Base-by-base conservation (phyloP, 1,284 basidiomycete genomes). In the Tilletia caries region DNA sequence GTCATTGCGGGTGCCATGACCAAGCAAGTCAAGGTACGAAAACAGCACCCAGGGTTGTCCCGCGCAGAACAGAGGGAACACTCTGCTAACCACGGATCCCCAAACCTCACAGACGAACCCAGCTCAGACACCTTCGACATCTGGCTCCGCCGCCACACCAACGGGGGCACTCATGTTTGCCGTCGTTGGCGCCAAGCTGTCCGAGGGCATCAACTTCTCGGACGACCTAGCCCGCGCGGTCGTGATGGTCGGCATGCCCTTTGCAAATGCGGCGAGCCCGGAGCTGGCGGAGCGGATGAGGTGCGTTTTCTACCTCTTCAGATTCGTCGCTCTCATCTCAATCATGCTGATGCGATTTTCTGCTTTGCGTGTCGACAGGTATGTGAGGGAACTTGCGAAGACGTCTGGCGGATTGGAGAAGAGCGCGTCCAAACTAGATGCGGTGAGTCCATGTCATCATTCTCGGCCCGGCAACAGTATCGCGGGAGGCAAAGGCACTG, bases 161-260 rank as follows among this genome's bases (percentile, higher is more conserved):
- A 62, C 70, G 62, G 84, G 84, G 0, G 82, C 81, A 0, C 72
- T 86, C 48, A 73, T 83, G 66, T 83, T 98, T 71, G 95, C 95
- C 0, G 95, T 98, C 1, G 91, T 98, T 27, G 95, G 95, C 10
- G 95, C 94, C 25, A 98, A 98, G 83, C 87, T 98, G 15, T 96
- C 93, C 0, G 95, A 98, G 84, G 95, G 95, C 1, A 89, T 98
- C 76, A 98, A 98, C 84, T 98, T 98, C 83, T 88, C 92, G 3
- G 79, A 82, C 83, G 88, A 92, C 48, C 88, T 97, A 2, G 92
- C 93, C 1, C 89, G 93, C 52, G 91, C 91, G 18, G 93, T 96
- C 33, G 86, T 96, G 64, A 89, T 98, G 81, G 87, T 83, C 13
- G 96, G 96, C 1, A 87, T 98, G 33, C 95, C 95, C 0, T 98